These are phyloP conservation scores for Camelina hispida DNA, from an alignment of 345 rosid species.

Conservation along the genomic window DNA sequence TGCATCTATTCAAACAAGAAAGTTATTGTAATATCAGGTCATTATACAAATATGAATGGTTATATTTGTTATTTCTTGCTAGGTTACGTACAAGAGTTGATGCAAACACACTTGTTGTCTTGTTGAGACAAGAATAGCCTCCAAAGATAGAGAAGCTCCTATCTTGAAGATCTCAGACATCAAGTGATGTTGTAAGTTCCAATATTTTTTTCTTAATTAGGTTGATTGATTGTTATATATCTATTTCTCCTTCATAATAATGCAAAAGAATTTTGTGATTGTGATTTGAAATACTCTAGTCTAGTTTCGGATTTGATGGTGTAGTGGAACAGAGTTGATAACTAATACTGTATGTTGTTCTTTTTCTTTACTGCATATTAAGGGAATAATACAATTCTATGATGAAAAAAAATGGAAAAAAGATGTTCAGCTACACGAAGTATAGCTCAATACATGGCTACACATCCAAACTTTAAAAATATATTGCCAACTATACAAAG, in stretches of 20 bases:
- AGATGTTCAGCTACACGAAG: too few species aligned
- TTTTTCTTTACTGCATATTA: too few species aligned
- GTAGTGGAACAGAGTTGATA: too few species aligned
- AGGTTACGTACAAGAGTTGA: neutral
- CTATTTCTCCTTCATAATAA: neutral
- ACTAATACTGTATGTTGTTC: too few species aligned
- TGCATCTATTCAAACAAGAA: neutral
- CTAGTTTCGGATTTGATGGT: too few species aligned
- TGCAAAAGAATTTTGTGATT: neutral
- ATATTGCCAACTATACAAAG: too few species aligned
- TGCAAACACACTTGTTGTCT: neutral
- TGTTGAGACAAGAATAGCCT: conserved; percentile 1
- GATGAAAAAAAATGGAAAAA: too few species aligned
- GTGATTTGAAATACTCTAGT: neutral
- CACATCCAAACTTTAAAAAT: too few species aligned
- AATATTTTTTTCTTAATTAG: neutral
- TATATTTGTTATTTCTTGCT: neutral
- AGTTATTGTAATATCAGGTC: neutral
- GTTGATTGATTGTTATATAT: neutral
- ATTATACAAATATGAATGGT: neutral
- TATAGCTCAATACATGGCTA: too few species aligned
- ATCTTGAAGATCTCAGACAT: neutral
- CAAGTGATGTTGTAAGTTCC: too few species aligned
- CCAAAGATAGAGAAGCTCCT: conserved; percentile 2
- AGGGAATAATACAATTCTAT: too few species aligned